A percentile compares a stretch with the other conserved stretches of the same genome.
Conservation (phyloP, 2,329 filamentous ascomycete genomes). For the Cladosporium velox region DNA sequence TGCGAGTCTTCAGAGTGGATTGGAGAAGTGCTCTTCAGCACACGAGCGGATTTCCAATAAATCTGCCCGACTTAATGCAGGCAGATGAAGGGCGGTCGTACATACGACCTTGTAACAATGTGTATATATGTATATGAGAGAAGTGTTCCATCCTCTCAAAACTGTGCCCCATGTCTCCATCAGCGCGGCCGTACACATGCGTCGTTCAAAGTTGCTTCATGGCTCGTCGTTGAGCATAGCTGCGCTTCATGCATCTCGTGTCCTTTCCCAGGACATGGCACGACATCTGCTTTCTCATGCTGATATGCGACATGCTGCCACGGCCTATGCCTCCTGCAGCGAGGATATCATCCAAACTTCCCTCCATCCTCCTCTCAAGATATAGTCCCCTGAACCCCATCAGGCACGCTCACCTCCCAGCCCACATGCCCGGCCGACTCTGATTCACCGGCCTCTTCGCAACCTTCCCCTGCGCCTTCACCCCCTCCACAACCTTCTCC, state of each 20-base stretch:
- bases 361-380: not conserved
- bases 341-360: not conserved
- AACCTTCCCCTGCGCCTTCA: constrained; percentile 72
- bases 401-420: constrained; percentile 35
- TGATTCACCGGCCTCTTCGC: constrained; percentile 79
- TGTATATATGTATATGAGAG: constrained; percentile 2
- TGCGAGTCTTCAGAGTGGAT: not conserved
- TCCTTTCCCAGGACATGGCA: not conserved
- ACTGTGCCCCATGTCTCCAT: not conserved
- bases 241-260: not conserved
- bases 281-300: not conserved
- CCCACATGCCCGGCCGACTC: constrained; percentile 44
- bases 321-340: not conserved
- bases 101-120: constrained; percentile 6
- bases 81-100: not conserved
- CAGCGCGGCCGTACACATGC: not conserved
- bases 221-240: not conserved
- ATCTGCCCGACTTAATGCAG: not conserved
- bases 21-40: not conserved
- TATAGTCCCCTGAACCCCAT: not conserved
- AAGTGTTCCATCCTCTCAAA: not conserved
- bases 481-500: constrained; percentile 83
- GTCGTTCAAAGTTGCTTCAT: not conserved
- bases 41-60: not conserved
- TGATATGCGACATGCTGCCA: not conserved